Evolutionary conservation across 2,329 filamentous ascomycete genomes (phyloP).

Genomic region (Bertia moriformis): DNA sequence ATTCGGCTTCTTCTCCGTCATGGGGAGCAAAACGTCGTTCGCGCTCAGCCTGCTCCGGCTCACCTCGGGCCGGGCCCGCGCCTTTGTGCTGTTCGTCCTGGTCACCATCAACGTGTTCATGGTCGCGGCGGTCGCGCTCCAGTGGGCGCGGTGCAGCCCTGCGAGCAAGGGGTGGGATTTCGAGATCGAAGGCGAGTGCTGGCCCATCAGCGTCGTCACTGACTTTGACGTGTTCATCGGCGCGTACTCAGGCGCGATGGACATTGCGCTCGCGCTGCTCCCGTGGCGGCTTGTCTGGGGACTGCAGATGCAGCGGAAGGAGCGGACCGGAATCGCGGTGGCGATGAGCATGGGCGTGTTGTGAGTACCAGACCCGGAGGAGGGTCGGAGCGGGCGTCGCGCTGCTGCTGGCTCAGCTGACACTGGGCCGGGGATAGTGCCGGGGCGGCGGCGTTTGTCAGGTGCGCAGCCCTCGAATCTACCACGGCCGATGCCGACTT

Average conservation of each 20-base stretch:
- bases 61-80: conserved; percentile 10
- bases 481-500: conserved; percentile 6
- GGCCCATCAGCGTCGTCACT: conserved; percentile 12
- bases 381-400: conserved; percentile 2
- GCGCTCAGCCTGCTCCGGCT: conserved; percentile 18
- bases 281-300: conserved; percentile 25
- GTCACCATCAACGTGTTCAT: conserved; percentile 15
- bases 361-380: conserved; percentile 10
- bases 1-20: conserved; percentile 13
- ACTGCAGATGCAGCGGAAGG: conserved; percentile 20
- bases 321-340: conserved; percentile 21
- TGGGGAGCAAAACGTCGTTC: conserved; percentile 21
- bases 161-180: conserved; percentile 13
- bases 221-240: conserved; percentile 15
- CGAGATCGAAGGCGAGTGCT: conserved; percentile 11
- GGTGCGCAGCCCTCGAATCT: conserved; percentile 9
- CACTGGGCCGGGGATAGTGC: conserved; percentile 9
- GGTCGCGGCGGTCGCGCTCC: conserved; percentile 10
- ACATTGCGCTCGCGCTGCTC: conserved; percentile 22
- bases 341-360: conserved; percentile 28
- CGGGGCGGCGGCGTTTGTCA: conserved; percentile 14
- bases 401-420: background rate
- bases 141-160: conserved; percentile 15
- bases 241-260: conserved; percentile 19
- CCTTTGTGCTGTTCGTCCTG: conserved; percentile 15